These are phyloP conservation scores for Fusarium sp. DNA, from an alignment of 2,329 filamentous ascomycete species.

Conservation along the genomic window DNA sequence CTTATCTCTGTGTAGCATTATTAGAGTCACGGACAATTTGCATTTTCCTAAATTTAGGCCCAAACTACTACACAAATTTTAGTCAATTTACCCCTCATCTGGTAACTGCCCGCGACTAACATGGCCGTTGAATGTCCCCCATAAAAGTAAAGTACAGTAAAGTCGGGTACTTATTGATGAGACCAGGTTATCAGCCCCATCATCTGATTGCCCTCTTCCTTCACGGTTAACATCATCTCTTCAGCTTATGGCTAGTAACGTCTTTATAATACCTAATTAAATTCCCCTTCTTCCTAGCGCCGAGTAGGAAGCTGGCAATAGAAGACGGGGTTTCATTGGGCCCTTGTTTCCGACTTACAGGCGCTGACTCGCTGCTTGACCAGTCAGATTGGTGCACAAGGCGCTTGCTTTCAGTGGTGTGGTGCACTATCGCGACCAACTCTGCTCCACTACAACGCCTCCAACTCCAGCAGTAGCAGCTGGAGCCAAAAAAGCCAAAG, in stretches of 20 bases:
- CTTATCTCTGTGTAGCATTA: background rate
- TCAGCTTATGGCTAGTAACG: slow-evolving; percentile 3
- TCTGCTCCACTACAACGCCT: slow-evolving; percentile 32
- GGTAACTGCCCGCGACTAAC: slow-evolving; percentile 10
- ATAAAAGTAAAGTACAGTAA: background rate
- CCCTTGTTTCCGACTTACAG: slow-evolving; percentile 38
- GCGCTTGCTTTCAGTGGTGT: slow-evolving; percentile 53
- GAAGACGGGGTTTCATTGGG: slow-evolving; percentile 30
- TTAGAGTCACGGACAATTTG: background rate
- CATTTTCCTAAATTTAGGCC: slow-evolving; percentile 23
- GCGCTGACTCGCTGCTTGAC: slow-evolving; percentile 49
- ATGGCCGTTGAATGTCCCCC: slow-evolving; percentile 22
- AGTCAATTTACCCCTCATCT: slow-evolving; percentile 36
- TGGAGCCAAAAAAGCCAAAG: background rate
- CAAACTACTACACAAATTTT: slow-evolving; percentile 6
- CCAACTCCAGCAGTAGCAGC: background rate
- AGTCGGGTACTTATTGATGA: background rate
- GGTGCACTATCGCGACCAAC: slow-evolving; percentile 42
- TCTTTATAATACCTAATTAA: background rate
- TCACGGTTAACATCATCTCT: slow-evolving; percentile 7
- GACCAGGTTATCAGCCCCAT: background rate
- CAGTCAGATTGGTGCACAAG: slow-evolving; percentile 51
- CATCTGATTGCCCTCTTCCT: background rate
- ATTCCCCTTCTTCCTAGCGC: slow-evolving; percentile 27
- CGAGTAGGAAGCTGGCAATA: slow-evolving; percentile 22